phyloP scores from a whole-genome alignment of 495 filamentous ascomycete species.

The Margaritispora aquatica region DNA sequence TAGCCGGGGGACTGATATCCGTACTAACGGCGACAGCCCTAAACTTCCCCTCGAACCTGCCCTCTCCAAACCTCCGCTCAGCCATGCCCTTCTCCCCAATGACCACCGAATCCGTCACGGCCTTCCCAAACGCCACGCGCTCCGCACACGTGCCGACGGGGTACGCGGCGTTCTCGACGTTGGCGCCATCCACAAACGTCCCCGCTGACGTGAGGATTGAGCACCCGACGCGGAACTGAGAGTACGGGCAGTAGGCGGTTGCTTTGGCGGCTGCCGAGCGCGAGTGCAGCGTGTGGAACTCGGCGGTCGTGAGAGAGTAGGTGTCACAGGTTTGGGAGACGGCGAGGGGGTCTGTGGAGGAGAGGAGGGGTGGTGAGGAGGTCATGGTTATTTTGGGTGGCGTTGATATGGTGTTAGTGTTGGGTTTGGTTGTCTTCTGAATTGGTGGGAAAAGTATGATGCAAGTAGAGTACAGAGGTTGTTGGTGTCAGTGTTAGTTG shows the following conservation, averaged over 20 bases:
- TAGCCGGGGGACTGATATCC: slow-evolving; percentile 66
- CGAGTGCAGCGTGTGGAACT: slow-evolving; percentile 54
- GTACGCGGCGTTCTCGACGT: slow-evolving; percentile 91
- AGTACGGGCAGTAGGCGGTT: slow-evolving; percentile 89
- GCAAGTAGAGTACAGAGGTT: too few relatives aligned
- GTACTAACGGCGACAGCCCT: slow-evolving; percentile 83
- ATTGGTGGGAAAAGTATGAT: too few relatives aligned
- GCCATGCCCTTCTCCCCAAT: too few relatives aligned
- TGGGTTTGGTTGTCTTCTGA: too few relatives aligned
- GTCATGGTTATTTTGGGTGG: background rate
- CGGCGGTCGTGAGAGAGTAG: slow-evolving; percentile 46
- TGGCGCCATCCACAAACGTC: slow-evolving; percentile 67
- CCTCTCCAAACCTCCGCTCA: too few relatives aligned
- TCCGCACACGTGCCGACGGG: slow-evolving; percentile 95
- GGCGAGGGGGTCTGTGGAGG: slow-evolving; percentile 8
- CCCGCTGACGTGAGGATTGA: slow-evolving; percentile 61
- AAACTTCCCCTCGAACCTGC: slow-evolving; percentile 47
- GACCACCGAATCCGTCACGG: slow-evolving; percentile 67
- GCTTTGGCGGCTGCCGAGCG: slow-evolving; percentile 60
- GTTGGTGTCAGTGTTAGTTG: background rate
- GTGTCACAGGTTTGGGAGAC: slow-evolving; percentile 22
- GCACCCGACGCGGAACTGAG: slow-evolving; percentile 85
- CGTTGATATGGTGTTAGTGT: too few relatives aligned
- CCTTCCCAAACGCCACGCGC: slow-evolving; percentile 73
- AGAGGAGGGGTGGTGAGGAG: slow-evolving; percentile 7